Percentiles rank a stretch among this genome's conserved stretches.
Conservation (phyloP, 2,329 filamentous ascomycete genomes). For the Pseudogymnoascus sp. region DNA sequence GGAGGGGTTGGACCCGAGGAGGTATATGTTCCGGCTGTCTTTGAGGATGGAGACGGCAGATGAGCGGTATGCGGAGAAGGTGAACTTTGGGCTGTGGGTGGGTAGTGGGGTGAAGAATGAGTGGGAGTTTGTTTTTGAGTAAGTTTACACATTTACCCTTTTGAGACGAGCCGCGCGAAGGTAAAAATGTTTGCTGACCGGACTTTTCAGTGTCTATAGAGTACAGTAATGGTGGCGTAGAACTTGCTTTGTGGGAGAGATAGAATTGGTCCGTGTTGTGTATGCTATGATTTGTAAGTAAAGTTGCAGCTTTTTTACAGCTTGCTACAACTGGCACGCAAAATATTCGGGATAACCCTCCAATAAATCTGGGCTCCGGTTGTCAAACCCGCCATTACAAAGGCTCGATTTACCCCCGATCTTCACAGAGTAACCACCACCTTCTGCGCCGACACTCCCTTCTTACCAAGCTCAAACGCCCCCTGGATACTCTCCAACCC, state of each 20-base stretch:
- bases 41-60: slow-evolving; percentile 45
- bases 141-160: slow-evolving; percentile 14
- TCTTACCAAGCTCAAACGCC: slow-evolving; percentile 29
- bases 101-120: slow-evolving; percentile 42
- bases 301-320: not conserved
- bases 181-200: not conserved
- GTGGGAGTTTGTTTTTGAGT: slow-evolving; percentile 42
- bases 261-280: not conserved
- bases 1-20: slow-evolving; percentile 24
- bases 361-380: too few species aligned
- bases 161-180: not conserved
- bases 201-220: not conserved
- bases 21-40: slow-evolving; percentile 43
- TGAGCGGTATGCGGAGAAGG: slow-evolving; percentile 40
- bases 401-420: too few species aligned
- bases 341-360: too few species aligned
- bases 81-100: slow-evolving; percentile 45
- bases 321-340: not conserved
- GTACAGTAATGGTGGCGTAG: not conserved
- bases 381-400: not conserved
- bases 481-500: slow-evolving; percentile 36
- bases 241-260: not conserved
- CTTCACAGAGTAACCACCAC: slow-evolving; percentile 29
- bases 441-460: slow-evolving; percentile 36
- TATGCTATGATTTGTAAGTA: not conserved